Conservation (phyloP, 257 asterid species). For the Salvia rosmarinus region DNA sequence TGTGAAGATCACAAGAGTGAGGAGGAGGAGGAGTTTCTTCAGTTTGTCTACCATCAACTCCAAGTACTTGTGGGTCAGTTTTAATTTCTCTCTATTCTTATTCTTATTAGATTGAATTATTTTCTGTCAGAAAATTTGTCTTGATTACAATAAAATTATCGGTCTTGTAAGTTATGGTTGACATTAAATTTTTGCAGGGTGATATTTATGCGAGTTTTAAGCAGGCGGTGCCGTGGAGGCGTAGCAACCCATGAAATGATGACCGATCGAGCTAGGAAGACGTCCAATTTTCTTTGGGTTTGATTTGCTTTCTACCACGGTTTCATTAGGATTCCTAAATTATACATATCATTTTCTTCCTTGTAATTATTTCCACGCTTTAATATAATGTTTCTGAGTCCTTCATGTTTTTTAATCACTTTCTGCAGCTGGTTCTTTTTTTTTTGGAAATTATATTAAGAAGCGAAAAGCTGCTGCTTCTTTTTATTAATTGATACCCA, state of each 20-base stretch:
- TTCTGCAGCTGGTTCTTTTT: neutral
- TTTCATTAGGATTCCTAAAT: neutral
- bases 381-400: neutral
- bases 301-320: neutral
- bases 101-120: neutral
- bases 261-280: neutral
- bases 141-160: too few species aligned
- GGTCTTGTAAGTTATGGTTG: neutral
- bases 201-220: slow-evolving; percentile 65
- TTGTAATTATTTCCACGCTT: neutral
- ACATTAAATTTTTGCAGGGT: slow-evolving; percentile 39
- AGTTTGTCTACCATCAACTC: slow-evolving; percentile 48
- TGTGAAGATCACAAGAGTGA: slow-evolving; percentile 42
- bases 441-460: too few species aligned
- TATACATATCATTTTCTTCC: neutral
- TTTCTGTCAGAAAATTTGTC: neutral
- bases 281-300: neutral
- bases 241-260: slow-evolving; percentile 32
- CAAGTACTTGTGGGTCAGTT: slow-evolving; percentile 52
- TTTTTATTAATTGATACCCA: neutral
- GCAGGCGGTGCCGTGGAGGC: slow-evolving; percentile 64
- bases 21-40: slow-evolving; percentile 59
- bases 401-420: neutral
- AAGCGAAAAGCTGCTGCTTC: neutral
- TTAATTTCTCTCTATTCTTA: neutral